phyloP scores from a whole-genome alignment of 441 rosid species.

The Erysimum cheiri region DNA sequence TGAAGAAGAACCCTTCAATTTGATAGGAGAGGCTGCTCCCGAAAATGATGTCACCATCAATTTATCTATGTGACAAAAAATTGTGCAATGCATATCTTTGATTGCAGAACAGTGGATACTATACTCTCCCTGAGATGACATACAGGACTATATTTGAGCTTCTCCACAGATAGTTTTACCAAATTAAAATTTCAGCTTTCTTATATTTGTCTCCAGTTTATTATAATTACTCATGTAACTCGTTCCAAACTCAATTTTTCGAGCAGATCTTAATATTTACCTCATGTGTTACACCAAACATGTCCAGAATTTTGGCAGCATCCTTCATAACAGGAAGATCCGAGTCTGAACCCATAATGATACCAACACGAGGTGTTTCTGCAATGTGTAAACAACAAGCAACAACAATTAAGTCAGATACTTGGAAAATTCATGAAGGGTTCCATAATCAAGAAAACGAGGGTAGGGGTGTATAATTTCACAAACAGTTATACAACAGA shows the following conservation, averaged over 20 bases:
- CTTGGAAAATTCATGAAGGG: background rate
- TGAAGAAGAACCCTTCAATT: background rate
- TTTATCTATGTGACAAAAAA: background rate
- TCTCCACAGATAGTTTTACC: slow-evolving; percentile 22
- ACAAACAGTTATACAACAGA: background rate
- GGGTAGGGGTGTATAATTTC: background rate
- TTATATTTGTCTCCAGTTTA: background rate
- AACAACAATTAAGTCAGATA: background rate
- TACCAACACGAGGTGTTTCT: slow-evolving; percentile 80
- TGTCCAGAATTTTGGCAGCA: slow-evolving; percentile 70
- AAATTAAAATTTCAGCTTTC: background rate
- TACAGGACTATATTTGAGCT: slow-evolving; percentile 2
- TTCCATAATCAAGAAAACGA: background rate
- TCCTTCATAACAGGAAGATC: slow-evolving; percentile 99
- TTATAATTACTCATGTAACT: background rate
- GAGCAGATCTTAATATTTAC: slow-evolving; percentile 43
- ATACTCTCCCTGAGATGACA: background rate
- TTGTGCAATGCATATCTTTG: background rate
- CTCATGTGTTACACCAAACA: slow-evolving; percentile 81
- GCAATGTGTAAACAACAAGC: slow-evolving; percentile 45
- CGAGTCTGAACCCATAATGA: slow-evolving; percentile 97
- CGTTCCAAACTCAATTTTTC: slow-evolving; percentile 5
- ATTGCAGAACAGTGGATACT: background rate
- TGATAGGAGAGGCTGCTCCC: background rate
- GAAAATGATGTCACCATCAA: background rate